These are phyloP conservation scores for Dictyostelium capitatum DNA, from an alignment of 78 protist genomes.

Conservation along the genomic window DNA sequence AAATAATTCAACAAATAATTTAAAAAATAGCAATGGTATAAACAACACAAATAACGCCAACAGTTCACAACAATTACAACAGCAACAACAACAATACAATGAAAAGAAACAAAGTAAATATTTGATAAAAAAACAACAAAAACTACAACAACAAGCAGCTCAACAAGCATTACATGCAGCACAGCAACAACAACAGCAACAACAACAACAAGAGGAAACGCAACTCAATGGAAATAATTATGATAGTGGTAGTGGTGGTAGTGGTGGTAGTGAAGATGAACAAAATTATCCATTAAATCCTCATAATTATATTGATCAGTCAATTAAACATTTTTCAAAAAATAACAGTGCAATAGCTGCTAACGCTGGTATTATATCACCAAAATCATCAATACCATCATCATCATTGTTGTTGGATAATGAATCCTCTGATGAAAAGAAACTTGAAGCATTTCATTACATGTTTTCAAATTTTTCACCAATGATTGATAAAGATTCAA, in stretches of 20 bases:
- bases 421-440: slow-evolving; percentile 42
- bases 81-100: slow-evolving; percentile 1
- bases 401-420: neutral
- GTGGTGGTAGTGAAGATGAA: slow-evolving; percentile 23
- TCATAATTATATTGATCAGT: neutral
- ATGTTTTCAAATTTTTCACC: neutral
- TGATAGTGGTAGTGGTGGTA: neutral
- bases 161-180: neutral
- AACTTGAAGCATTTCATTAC: slow-evolving; percentile 15
- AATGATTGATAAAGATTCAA: slow-evolving; percentile 4
- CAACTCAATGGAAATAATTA: neutral
- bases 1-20: too few relatives aligned
- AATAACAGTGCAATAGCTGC: neutral
- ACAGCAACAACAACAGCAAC: neutral
- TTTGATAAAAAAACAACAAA: neutral
- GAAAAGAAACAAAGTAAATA: neutral
- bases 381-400: neutral
- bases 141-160: neutral
- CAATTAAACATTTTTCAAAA: neutral
- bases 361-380: neutral
- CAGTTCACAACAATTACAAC: neutral
- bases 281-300: slow-evolving; percentile 20
- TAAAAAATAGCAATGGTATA: too few relatives aligned
- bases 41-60: too few relatives aligned
- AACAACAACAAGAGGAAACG: slow-evolving; percentile 6